phyloP scores from a whole-genome alignment of 2,329 filamentous ascomycete species.

The Fusarium cicatricum region DNA sequence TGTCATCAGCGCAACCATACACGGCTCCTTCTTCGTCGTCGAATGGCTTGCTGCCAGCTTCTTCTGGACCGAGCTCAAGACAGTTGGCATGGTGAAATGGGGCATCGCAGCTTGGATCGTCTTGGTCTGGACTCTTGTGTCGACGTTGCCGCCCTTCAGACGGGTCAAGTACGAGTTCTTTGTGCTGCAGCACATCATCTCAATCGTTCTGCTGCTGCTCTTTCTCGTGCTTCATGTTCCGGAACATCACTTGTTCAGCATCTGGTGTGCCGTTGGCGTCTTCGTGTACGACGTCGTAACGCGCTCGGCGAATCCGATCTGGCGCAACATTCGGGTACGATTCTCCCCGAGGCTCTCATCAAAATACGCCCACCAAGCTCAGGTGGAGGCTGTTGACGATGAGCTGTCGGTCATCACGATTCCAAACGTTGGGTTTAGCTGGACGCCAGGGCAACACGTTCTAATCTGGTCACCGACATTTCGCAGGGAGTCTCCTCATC shows the following conservation, averaged over 20 bases:
- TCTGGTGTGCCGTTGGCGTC: constrained; percentile 41
- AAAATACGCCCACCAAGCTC: constrained; percentile 33
- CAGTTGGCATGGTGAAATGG: constrained; percentile 39
- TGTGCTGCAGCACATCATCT: constrained; percentile 40
- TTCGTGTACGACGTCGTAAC: constrained; percentile 40
- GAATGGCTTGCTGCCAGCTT: constrained; percentile 39
- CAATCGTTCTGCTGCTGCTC: constrained; percentile 32
- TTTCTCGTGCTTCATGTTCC: constrained; percentile 40
- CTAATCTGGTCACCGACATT: constrained; percentile 40
- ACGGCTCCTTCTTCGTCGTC: constrained; percentile 36
- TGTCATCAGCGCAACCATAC: constrained; percentile 37
- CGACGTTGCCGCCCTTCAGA: constrained; percentile 36
- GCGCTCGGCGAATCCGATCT: constrained; percentile 39
- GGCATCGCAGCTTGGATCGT: constrained; percentile 41
- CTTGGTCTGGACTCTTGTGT: constrained; percentile 37
- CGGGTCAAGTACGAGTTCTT: constrained; percentile 42
- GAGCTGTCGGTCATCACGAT: constrained; percentile 35
- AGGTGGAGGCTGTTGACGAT: constrained; percentile 26
- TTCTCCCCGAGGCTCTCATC: constrained; percentile 19
- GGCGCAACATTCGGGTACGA: constrained; percentile 35
- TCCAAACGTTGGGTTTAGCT: constrained; percentile 32
- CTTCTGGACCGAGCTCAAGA: constrained; percentile 39
- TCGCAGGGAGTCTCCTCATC: constrained; percentile 37
- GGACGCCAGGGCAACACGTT: constrained; percentile 40
- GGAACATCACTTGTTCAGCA: constrained; percentile 39